Evolutionary conservation across 1,284 basidiomycete genomes (phyloP).

Genomic region (Tilletia horrida): DNA sequence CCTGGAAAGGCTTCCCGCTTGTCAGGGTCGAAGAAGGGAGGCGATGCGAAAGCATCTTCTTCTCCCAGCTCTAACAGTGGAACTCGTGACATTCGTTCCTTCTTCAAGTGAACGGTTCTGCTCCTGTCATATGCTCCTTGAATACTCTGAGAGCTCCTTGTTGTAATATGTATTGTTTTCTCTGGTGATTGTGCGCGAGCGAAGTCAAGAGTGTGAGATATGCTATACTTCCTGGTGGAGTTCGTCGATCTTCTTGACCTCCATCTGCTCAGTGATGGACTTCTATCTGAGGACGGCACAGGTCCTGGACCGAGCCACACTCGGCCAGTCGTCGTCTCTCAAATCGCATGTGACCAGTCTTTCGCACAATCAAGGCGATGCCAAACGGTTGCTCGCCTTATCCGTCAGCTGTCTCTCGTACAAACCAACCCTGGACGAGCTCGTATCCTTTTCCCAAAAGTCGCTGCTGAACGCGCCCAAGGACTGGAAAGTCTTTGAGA

Average conservation of each 20-base stretch:
- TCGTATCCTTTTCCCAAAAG: slow-evolving; percentile 16
- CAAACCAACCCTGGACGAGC: slow-evolving; percentile 26
- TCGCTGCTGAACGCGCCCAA: neutral
- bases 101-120: neutral
- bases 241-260: too few species aligned
- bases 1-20: too few species aligned
- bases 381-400: slow-evolving; percentile 42
- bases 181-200: too few species aligned
- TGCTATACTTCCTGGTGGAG: too few species aligned
- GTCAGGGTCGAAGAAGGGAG: too few species aligned
- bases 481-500: slow-evolving; percentile 1
- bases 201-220: too few species aligned
- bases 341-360: slow-evolving; percentile 34
- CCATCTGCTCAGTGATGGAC: slow-evolving; percentile 21
- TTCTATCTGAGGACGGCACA: slow-evolving; percentile 43
- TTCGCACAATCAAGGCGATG: slow-evolving; percentile 24
- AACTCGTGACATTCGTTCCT: slow-evolving; percentile 12
- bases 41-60: too few species aligned
- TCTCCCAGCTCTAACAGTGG: neutral
- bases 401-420: slow-evolving; percentile 44
- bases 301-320: slow-evolving; percentile 37
- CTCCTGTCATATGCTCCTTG: neutral
- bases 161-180: neutral
- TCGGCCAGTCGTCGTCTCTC: slow-evolving; percentile 37
- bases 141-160: too few species aligned